Base-by-base conservation (phyloP, 1,284 basidiomycete genomes). In the Phellinidium pouzarii region DNA sequence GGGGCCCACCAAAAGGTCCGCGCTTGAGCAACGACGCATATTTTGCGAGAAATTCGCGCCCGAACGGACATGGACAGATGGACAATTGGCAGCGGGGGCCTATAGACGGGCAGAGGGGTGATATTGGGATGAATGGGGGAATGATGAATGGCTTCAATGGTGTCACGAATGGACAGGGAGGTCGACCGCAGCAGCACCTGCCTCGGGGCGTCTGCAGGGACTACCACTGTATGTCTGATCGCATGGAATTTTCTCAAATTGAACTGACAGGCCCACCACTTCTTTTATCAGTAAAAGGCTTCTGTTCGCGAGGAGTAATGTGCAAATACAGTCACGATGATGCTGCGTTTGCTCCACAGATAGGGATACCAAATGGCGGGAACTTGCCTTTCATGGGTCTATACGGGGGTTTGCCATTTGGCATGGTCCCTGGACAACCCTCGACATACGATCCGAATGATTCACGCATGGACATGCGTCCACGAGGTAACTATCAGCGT, bases 251-350 rank as follows among this genome's bases (percentile, higher is more conserved):
- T 20, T 46, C 27, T 19, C 3, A 12, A 43, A 12, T 14, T n/a
- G 31, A 23, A 23, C 19, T 42, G 17, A 45, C 17, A 46, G 23
- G n/a, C 42, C 4, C 17, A n/a, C 26, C 11, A 9, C 11, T 26
- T 23, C 48, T n/a, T 12, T 4, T 8, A 44, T 6, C 60, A 94
- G 91, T 93, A 64, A 84, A 83, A 58, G 92, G 94, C 1, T 96
- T 85, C 67, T 98, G 94, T 64, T 80, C 90, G 48, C 83, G 94
- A 25, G 94, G 94, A 36, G 84, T 79, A n/a, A 78, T 77, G 56
- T 98, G 94, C 77, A 92, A 91, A 65, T 97, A 82, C 66, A 91
- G 90, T 60, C 94, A 98, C 62, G 90, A 87, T 29, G 86, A 87
- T 2, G 85, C 88, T 62, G 86, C 87, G 22, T 79, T 91, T 48